Percentiles rank a stretch among this genome's conserved stretches.
phyloP scores from a whole-genome alignment of 768 basidiomycete genomes.

The Pulveroboletus sp. region DNA sequence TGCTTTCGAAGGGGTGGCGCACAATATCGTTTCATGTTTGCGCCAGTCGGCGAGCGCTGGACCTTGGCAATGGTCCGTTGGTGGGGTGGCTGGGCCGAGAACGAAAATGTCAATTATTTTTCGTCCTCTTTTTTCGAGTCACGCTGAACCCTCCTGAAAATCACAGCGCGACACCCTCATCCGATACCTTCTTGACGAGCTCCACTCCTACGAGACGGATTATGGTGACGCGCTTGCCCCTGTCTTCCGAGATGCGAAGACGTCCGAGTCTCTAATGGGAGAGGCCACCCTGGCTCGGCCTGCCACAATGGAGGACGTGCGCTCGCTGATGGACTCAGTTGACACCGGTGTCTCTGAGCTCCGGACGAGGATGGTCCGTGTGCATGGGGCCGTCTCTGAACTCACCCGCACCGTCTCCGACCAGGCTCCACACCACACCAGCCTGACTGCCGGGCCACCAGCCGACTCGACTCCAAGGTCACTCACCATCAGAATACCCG shows the following conservation, averaged over 20 bases:
- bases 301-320: neutral
- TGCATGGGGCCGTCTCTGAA: too few relatives aligned
- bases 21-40: too few relatives aligned
- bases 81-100: conserved; percentile 2
- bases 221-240: neutral
- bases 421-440: too few relatives aligned
- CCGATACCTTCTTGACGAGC: neutral
- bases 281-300: neutral
- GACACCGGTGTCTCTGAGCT: neutral
- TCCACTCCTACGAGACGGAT: neutral
- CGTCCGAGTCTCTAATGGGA: neutral
- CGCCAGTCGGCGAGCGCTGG: neutral
- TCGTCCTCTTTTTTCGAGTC: neutral
- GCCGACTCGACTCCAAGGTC: too few relatives aligned
- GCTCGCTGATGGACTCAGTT: neutral
- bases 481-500: too few relatives aligned
- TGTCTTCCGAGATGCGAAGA: neutral
- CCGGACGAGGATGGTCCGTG: neutral
- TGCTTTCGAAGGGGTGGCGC: too few relatives aligned
- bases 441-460: too few relatives aligned
- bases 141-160: neutral
- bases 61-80: neutral
- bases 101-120: neutral
- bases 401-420: too few relatives aligned
- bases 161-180: neutral